Evolutionary conservation across 495 filamentous ascomycete genomes (phyloP).

Genomic region (Xylaria telfairii): DNA sequence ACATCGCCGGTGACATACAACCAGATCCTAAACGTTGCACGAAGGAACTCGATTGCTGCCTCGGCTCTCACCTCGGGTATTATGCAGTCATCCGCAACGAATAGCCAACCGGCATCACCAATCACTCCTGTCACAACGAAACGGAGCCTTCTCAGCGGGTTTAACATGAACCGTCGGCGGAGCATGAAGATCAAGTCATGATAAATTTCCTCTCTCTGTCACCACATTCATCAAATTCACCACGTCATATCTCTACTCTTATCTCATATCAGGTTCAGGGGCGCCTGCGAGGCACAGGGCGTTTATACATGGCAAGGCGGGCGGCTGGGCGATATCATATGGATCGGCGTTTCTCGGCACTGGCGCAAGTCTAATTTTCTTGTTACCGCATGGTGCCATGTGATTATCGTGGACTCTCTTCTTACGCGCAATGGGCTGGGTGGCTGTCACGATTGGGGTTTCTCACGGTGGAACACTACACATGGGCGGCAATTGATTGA

Average conservation of each 20-base stretch:
- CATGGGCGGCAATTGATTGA: slow-evolving; percentile 24
- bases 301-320: slow-evolving; percentile 13
- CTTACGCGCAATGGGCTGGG: slow-evolving; percentile 8
- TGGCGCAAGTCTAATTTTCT: slow-evolving; percentile 18
- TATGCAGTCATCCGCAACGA: slow-evolving; percentile 3
- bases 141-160: slow-evolving; percentile 49
- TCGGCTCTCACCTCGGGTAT: slow-evolving; percentile 27
- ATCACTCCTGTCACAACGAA: slow-evolving; percentile 32
- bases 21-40: slow-evolving; percentile 44
- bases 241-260: slow-evolving; percentile 15
- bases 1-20: slow-evolving; percentile 48
- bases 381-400: slow-evolving; percentile 10
- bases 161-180: slow-evolving; percentile 43
- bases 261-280: neutral
- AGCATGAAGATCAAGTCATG: slow-evolving; percentile 47
- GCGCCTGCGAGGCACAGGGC: slow-evolving; percentile 10
- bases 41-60: slow-evolving; percentile 44
- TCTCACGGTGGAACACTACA: slow-evolving; percentile 15
- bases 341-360: slow-evolving; percentile 22
- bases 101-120: slow-evolving; percentile 33
- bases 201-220: slow-evolving; percentile 9
- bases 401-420: slow-evolving; percentile 8
- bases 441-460: slow-evolving; percentile 6
- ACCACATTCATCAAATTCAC: neutral
- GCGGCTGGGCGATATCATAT: slow-evolving; percentile 21